Conservation (phyloP, 2,329 filamentous ascomycete genomes). For the Diaporthe ampelina region DNA sequence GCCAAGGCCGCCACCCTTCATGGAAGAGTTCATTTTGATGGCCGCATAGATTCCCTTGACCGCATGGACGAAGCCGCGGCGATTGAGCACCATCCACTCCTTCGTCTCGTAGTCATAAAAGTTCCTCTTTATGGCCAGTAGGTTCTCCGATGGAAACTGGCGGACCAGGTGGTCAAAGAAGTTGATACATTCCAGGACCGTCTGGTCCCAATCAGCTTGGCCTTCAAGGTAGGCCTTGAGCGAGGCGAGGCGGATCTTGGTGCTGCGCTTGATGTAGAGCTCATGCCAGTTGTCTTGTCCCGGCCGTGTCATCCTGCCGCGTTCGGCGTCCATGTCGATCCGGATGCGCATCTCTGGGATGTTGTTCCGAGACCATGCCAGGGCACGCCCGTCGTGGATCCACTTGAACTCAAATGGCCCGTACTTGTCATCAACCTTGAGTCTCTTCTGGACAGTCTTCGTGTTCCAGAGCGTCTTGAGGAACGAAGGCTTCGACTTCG, state of each 20-base stretch:
- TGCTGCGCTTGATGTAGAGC: slow-evolving; percentile 74
- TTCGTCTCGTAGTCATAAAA: slow-evolving; percentile 75
- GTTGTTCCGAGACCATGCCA: slow-evolving; percentile 78
- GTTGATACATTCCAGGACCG: slow-evolving; percentile 83
- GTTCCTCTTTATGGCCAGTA: slow-evolving; percentile 82
- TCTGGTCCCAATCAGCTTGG: slow-evolving; percentile 71
- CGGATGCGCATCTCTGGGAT: slow-evolving; percentile 63
- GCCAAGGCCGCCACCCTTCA: slow-evolving; percentile 63
- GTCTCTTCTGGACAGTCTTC: slow-evolving; percentile 65
- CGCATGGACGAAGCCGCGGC: slow-evolving; percentile 68
- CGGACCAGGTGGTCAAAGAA: slow-evolving; percentile 93
- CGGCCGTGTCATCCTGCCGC: slow-evolving; percentile 50
- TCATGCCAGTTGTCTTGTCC: slow-evolving; percentile 65
- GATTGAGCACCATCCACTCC: slow-evolving; percentile 68
- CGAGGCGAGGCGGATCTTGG: slow-evolving; percentile 75
- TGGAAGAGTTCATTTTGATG: slow-evolving; percentile 76
- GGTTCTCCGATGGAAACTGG: slow-evolving; percentile 77
- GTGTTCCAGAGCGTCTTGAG: slow-evolving; percentile 84
- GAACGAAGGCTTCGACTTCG: slow-evolving; percentile 66
- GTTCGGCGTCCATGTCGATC: slow-evolving; percentile 81
- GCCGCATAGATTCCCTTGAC: slow-evolving; percentile 93
- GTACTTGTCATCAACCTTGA: slow-evolving; percentile 57
- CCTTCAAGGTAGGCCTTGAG: slow-evolving; percentile 77
- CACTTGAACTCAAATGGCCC: slow-evolving; percentile 56
- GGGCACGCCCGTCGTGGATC: slow-evolving; percentile 86